These are phyloP conservation scores for Agrostemma githago DNA, from an alignment of 148 eudicot species.

Conservation along the genomic window DNA sequence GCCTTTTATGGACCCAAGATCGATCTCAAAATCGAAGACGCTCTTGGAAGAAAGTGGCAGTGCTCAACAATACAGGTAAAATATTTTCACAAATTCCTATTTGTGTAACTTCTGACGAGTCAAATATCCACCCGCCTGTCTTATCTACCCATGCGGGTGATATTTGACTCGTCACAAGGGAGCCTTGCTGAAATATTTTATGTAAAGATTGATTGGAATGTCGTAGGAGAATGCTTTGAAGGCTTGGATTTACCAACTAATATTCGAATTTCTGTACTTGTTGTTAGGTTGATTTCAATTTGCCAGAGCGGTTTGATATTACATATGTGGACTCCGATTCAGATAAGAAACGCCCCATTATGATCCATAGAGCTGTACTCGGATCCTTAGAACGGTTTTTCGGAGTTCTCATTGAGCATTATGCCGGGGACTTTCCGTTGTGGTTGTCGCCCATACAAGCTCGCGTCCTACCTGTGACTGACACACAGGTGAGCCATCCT, in stretches of 20 bases:
- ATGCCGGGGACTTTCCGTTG: conserved; percentile 95
- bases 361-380: conserved; percentile 97
- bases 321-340: conserved; percentile 85
- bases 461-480: conserved; percentile 87
- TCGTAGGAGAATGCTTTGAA: background rate
- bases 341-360: conserved; percentile 84
- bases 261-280: background rate
- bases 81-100: too few relatives aligned
- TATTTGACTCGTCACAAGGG: too few relatives aligned
- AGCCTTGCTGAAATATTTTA: too few relatives aligned
- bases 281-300: conserved; percentile 91
- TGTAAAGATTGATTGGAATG: background rate
- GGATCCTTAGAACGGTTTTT: conserved; percentile 96
- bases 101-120: too few relatives aligned
- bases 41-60: conserved; percentile 99
- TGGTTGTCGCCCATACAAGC: conserved; percentile 97
- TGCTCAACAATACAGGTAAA: conserved; percentile 92
- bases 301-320: conserved; percentile 92
- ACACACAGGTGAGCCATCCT: conserved; percentile 51
- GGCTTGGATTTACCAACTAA: conserved; percentile 5
- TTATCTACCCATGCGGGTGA: too few relatives aligned
- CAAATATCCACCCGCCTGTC: too few relatives aligned
- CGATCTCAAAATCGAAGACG: conserved; percentile 99
- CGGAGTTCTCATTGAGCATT: conserved; percentile 98
- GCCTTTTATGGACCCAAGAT: conserved; percentile 99